Evolutionary conservation across 768 basidiomycete species (phyloP).

Genomic region (Mycena galericulata): DNA sequence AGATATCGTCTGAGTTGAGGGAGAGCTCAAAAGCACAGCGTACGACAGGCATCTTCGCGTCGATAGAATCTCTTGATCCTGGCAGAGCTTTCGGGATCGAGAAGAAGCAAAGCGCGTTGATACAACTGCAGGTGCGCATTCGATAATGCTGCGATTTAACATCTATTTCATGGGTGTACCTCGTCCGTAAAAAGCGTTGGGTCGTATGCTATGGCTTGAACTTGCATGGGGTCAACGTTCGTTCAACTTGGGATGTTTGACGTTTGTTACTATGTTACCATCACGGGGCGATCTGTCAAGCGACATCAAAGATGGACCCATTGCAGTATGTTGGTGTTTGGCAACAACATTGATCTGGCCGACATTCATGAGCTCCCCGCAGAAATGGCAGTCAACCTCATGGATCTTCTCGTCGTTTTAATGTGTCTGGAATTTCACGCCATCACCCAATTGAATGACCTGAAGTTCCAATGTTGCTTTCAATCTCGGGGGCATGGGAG

Average conservation of each 20-base stretch:
- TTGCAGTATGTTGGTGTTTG: no score
- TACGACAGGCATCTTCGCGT: slow-evolving; percentile 83
- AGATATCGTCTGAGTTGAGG: slow-evolving; percentile 17
- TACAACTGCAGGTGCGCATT: slow-evolving; percentile 65
- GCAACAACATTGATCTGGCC: no score
- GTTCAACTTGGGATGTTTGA: no score
- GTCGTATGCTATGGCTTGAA: slow-evolving; percentile 59
- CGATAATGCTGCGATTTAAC: slow-evolving; percentile 28
- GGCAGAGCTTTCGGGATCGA: slow-evolving; percentile 68
- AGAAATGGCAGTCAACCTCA: slow-evolving; percentile 6
- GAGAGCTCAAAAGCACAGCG: slow-evolving; percentile 36
- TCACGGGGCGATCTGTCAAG: no score
- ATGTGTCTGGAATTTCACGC: background rate
- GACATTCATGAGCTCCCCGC: no score
- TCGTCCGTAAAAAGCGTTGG: slow-evolving; percentile 51
- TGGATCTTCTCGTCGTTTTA: no score
- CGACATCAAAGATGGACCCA: no score
- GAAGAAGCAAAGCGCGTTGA: slow-evolving; percentile 63
- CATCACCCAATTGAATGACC: slow-evolving; percentile 10
- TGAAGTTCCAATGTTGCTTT: slow-evolving; percentile 15
- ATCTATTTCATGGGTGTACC: slow-evolving; percentile 28
- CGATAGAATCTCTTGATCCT: slow-evolving; percentile 76
- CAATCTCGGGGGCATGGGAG: slow-evolving; percentile 5
- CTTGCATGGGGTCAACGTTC: no score
- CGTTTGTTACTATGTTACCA: no score